Evolutionary conservation across 192 early-diverging fungal species (phyloP).

Genomic region (Coemansia sp.): DNA sequence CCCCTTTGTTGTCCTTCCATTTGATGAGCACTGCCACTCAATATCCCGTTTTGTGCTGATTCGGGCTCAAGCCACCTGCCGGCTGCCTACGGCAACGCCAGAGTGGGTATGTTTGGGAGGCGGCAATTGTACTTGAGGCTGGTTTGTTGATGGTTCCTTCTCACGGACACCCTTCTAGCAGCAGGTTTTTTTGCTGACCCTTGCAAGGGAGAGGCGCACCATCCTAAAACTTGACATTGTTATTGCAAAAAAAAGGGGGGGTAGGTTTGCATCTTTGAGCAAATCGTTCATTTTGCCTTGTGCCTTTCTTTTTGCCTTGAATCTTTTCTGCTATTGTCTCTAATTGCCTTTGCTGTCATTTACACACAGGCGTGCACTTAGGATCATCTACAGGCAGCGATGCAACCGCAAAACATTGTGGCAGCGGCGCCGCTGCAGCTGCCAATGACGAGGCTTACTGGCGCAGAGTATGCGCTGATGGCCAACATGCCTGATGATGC

Average conservation of each 20-base stretch:
- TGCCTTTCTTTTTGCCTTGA: not conserved
- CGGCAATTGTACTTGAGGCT: not conserved
- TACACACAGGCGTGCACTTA: conserved; percentile 9
- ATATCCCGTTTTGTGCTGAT: not conserved
- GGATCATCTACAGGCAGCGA: conserved; percentile 53
- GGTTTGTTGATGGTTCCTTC: conserved; percentile 10
- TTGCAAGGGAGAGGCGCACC: not conserved
- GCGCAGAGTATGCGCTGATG: conserved; percentile 53
- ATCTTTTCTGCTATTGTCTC: not conserved
- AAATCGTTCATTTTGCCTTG: not conserved
- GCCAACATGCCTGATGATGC: conserved; percentile 56
- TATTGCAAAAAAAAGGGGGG: not conserved
- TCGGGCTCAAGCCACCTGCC: conserved; percentile 1
- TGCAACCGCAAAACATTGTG: conserved; percentile 47
- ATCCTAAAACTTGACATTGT: not conserved
- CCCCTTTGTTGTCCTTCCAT: not conserved
- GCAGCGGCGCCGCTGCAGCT: conserved; percentile 40
- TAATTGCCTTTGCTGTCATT: not conserved
- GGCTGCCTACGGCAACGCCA: not conserved
- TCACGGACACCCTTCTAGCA: not conserved
- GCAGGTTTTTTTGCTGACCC: not conserved
- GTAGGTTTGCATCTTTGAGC: not conserved
- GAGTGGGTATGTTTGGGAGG: not conserved
- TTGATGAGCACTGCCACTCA: conserved; percentile 3
- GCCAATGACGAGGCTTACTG: conserved; percentile 38